Evolutionary conservation across 164 flowering plant genomes (phyloP), one percentile per base, ranked within the genome.

Genomic region (Santalum album): DNA sequence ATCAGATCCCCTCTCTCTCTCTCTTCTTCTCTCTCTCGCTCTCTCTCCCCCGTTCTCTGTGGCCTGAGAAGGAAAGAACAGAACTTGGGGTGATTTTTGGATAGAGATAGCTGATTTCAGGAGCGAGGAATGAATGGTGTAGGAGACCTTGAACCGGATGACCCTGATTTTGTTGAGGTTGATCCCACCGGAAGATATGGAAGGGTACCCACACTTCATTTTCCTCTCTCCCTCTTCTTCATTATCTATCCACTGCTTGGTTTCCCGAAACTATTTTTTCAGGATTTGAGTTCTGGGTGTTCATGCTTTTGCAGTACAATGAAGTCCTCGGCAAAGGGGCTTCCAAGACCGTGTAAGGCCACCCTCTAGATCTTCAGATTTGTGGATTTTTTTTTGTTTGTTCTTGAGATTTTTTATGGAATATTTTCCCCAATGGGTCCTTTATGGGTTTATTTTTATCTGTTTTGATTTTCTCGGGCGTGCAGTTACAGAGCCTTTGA

Each of bases 161-260:
- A 54, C 60, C 65, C 79, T 49, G 90, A 79, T 57, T 88, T 78
- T 69, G 86, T 77, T 43, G 98, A 91, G 76, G 87, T 88, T 75
- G 98, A 91, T 84, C 98, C 98, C 23, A 79, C 89, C 53, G 95
- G 98, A 57, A 88, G 98, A 88, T 91, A 91, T 77, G 96, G 96
- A 63, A 80, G 95, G 78, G 98, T 90, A 76, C 26, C 56, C 45
- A 27, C 20, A n/a, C 49, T 24, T 29, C 34, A 22, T 19, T 34
- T 32, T 52, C 22, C 27, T 53, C 43, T 38, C 27, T 53, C 6
- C 18, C 18, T 40, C 36, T 25, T 45, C 24, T 53, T 46, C 18
- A n/a, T 54, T 16, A 27, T 58, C n/a, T 56, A 27, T 51, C n/a
- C 21, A 12, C 23, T 48, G 9, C 23, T 32, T 44, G 0, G 9